Evolutionary conservation across 2,329 filamentous ascomycete species (phyloP).

Genomic region (Phialemonium atrogriseum): DNA sequence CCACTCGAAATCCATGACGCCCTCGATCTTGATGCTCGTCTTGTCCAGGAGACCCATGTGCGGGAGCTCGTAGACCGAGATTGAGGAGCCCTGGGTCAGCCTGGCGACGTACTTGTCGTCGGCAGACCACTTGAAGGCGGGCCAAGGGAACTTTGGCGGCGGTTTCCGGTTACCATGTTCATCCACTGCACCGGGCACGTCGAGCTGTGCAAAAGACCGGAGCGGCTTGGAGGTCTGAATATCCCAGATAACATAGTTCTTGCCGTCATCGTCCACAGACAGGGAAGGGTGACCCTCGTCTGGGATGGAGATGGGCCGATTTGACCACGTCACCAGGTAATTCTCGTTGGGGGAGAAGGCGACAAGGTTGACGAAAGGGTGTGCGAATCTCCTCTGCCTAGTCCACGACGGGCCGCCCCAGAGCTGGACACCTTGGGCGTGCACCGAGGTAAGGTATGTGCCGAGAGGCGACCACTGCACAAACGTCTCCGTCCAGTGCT

Average conservation of each 20-base stretch:
- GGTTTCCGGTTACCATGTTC: constrained; percentile 61
- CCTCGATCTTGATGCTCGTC: constrained; percentile 90
- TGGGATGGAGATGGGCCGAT: constrained; percentile 83
- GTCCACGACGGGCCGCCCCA: constrained; percentile 91
- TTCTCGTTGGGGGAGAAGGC: constrained; percentile 92
- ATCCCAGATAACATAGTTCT: constrained; percentile 99
- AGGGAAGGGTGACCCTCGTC: constrained; percentile 80
- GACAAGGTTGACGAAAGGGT: constrained; percentile 90
- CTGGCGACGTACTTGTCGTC: constrained; percentile 96
- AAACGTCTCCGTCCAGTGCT: constrained; percentile 97
- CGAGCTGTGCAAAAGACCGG: constrained; percentile 87
- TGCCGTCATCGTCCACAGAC: constrained; percentile 88
- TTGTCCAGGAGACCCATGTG: constrained; percentile 85
- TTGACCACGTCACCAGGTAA: constrained; percentile 95
- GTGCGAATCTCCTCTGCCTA: constrained; percentile 85
- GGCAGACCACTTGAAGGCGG: constrained; percentile 97
- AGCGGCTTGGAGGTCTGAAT: constrained; percentile 82
- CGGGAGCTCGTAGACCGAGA: constrained; percentile 93
- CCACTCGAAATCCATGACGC: constrained; percentile 97
- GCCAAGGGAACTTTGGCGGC: constrained; percentile 87
- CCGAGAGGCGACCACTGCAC: constrained; percentile 96
- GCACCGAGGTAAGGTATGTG: constrained; percentile 89
- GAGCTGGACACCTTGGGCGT: constrained; percentile 91
- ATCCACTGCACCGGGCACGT: constrained; percentile 56
- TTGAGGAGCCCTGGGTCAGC: constrained; percentile 78